These are phyloP conservation scores for Hypoxylon lenormandii DNA, from an alignment of 495 filamentous ascomycete genomes.

Conservation along the genomic window DNA sequence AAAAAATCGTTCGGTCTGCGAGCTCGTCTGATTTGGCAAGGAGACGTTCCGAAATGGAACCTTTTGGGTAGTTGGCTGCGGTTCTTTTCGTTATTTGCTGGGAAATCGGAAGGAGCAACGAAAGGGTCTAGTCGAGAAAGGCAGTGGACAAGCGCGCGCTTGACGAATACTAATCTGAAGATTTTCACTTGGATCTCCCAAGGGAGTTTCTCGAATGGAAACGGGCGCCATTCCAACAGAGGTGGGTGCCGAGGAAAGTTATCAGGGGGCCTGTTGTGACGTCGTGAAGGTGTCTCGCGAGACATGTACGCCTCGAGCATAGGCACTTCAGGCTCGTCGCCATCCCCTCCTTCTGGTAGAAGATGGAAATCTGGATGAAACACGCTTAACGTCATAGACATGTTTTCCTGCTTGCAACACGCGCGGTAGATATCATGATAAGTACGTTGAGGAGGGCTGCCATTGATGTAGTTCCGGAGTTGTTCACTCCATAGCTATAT, in stretches of 20 bases:
- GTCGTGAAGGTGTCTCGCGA: no score
- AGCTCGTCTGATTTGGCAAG: conserved; percentile 44
- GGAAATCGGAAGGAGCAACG: conserved; percentile 34
- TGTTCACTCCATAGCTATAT: conserved; percentile 26
- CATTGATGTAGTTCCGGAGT: conserved; percentile 19
- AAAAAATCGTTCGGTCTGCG: conserved; percentile 47
- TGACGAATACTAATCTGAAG: conserved; percentile 47
- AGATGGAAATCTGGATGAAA: conserved; percentile 49
- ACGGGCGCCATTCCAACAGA: conserved; percentile 11
- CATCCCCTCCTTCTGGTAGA: not conserved
- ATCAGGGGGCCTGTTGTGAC: not conserved
- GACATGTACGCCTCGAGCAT: no score
- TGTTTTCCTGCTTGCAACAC: conserved; percentile 54
- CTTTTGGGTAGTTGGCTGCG: conserved; percentile 30
- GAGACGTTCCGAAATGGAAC: conserved; percentile 51
- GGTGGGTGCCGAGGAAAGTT: not conserved
- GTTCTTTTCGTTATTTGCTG: conserved; percentile 5
- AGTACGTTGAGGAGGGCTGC: not conserved
- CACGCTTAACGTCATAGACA: conserved; percentile 37
- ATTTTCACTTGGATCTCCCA: conserved; percentile 46
- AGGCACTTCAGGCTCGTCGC: no score
- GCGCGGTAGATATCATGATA: conserved; percentile 30
- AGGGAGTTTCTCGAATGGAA: conserved; percentile 51
- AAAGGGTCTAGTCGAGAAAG: conserved; percentile 56
- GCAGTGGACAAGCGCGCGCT: conserved; percentile 50